These are phyloP conservation scores for Anacardium occidentale DNA, from an alignment of 345 rosid genomes.

Conservation along the genomic window DNA sequence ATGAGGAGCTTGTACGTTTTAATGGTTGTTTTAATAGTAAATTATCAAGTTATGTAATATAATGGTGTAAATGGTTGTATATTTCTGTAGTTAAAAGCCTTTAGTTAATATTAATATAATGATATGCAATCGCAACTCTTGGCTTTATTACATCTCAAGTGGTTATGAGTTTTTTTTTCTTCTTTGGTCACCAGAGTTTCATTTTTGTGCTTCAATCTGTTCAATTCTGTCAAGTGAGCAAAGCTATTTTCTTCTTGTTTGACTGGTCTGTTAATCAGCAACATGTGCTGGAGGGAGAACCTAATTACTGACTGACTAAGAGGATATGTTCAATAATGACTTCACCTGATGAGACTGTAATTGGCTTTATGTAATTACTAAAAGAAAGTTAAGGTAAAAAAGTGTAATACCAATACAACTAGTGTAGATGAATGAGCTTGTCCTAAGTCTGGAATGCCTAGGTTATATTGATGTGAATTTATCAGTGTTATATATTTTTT, in stretches of 20 bases:
- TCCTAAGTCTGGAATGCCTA: background rate
- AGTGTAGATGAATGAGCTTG: background rate
- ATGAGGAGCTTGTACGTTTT: background rate
- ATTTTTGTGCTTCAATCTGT: background rate
- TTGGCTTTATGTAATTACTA: background rate
- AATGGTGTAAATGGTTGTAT: background rate
- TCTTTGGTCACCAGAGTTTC: background rate
- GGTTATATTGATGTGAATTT: background rate
- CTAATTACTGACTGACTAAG: background rate
- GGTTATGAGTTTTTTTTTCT: background rate
- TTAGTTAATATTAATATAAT: background rate
- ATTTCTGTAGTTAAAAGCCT: background rate
- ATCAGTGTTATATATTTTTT: background rate
- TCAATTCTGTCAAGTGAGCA: background rate
- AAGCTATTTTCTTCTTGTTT: background rate
- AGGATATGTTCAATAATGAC: background rate
- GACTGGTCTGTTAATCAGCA: background rate
- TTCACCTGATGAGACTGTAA: background rate
- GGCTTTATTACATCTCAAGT: background rate
- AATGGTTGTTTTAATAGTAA: background rate
- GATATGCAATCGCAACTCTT: background rate
- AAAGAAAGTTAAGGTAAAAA: background rate
- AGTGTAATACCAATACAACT: too few relatives aligned
- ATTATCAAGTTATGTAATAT: background rate
- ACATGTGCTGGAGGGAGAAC: background rate